A percentile compares a stretch with the other conserved stretches of the same genome.
Conservation (phyloP, 2,329 filamentous ascomycete genomes). For the Pseudocercospora pini-densiflorae region DNA sequence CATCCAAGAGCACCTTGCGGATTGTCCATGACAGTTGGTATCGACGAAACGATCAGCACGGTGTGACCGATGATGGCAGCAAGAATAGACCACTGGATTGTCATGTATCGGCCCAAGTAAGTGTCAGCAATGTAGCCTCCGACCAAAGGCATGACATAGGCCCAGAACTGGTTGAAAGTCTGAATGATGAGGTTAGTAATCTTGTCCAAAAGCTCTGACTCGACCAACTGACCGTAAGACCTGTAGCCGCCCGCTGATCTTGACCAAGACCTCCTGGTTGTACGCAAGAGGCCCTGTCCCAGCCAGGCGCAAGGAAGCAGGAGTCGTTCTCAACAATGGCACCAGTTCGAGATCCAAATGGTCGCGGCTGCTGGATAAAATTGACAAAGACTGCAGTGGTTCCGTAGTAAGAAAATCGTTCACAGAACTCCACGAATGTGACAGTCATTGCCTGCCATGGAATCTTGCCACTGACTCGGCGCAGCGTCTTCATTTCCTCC, state of each 20-base stretch:
- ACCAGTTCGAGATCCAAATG: constrained; percentile 43
- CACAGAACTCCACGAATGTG: constrained; percentile 54
- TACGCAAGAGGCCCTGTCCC: constrained; percentile 33
- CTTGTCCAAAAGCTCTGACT: not conserved
- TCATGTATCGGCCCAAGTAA: constrained; percentile 70
- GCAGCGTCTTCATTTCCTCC: constrained; percentile 49
- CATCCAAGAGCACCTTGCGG: constrained; percentile 61
- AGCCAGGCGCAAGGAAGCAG: constrained; percentile 43
- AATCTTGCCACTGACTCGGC: constrained; percentile 51
- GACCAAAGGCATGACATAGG: constrained; percentile 51
- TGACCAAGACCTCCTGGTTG: constrained; percentile 48
- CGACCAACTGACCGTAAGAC: constrained; percentile 37
- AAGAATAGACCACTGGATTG: constrained; percentile 67
- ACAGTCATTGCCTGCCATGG: constrained; percentile 53
- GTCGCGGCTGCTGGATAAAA: constrained; percentile 47
- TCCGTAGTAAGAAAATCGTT: constrained; percentile 52
- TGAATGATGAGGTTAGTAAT: not conserved
- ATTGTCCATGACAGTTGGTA: constrained; percentile 66
- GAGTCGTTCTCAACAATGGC: constrained; percentile 41
- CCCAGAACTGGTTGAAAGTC: constrained; percentile 56
- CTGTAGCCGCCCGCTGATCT: constrained; percentile 49
- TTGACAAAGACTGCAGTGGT: constrained; percentile 55
- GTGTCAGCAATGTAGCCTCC: constrained; percentile 65
- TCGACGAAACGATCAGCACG: constrained; percentile 67
- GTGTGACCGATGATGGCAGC: constrained; percentile 69